A percentile compares a stretch with the other conserved stretches of the same genome.
phyloP scores from a whole-genome alignment of 169 alveolate species.

The Eimeria falciformis region DNA sequence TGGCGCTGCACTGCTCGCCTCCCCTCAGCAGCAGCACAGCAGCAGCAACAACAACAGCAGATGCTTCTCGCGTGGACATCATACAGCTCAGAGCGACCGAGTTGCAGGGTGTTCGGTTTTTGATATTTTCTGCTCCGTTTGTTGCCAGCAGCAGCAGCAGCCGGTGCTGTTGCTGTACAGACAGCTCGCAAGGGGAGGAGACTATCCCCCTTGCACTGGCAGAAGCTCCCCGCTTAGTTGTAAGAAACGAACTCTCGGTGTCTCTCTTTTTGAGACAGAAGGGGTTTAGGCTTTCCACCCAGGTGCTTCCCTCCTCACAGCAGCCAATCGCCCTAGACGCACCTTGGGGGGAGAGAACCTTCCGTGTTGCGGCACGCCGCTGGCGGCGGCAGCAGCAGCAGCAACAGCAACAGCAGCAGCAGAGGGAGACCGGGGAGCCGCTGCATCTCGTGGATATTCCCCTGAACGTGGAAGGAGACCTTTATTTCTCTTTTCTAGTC shows the following conservation, averaged over 20 bases:
- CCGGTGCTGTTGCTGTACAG: neutral
- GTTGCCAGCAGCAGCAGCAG: constrained; percentile 10
- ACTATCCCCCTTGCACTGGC: neutral
- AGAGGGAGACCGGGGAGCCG: neutral
- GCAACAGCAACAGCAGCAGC: constrained; percentile 10
- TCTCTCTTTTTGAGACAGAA: constrained; percentile 10
- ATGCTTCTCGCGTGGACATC: neutral
- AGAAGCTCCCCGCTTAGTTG: constrained; percentile 17
- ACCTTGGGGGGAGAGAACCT: constrained; percentile 14
- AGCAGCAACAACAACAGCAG: neutral
- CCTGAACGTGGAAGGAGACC: neutral
- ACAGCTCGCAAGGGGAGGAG: neutral
- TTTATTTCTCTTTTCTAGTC: constrained; percentile 22
- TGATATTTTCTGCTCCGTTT: constrained; percentile 7
- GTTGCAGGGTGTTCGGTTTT: neutral
- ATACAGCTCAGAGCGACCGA: neutral
- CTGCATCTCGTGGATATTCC: constrained; percentile 7
- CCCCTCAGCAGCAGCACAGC: neutral
- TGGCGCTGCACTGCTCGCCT: constrained; percentile 14
- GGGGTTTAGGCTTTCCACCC: neutral
- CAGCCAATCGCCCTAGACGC: constrained; percentile 30
- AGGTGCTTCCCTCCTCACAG: neutral
- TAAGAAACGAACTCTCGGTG: neutral
- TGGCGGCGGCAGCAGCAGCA: constrained; percentile 34
- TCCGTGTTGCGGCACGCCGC: constrained; percentile 20